Evolutionary conservation across 306 rosid genomes (phyloP), one percentile per base, ranked within the genome.

Genomic region (Vigna reflexopilosa): DNA sequence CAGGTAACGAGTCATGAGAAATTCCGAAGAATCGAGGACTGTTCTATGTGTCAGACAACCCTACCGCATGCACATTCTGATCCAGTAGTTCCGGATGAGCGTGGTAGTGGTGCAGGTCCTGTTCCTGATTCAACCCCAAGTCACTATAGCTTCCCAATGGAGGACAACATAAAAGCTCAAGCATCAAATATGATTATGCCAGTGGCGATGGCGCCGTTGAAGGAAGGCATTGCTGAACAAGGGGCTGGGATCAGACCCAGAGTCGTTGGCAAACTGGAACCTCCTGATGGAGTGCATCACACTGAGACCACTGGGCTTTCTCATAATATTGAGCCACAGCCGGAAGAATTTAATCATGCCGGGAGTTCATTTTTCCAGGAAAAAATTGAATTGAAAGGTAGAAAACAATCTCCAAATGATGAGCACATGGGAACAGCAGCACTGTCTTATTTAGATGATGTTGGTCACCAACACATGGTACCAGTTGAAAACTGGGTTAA

Each of bases 21-120:
- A 73, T 50, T 80, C 74, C 78, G 49, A 16, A 83, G 85, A 82
- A 79, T 68, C 48, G 88, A 91, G 80, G 89, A 89, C 49, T 90
- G 92, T 83, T 83, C 81, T 79, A 77, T 90, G 90, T 94, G 97
- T 84, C 96, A 84, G 89, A 89, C 49, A 78, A 87, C 80, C 54
- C 72, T 94, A 81, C 97, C 98, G 76, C 93, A 92, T 83, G 87
- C 96, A 38, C 97, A 94, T 88, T 94, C 94, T 48, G 91, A 94
- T 85, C 80, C 92, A 52, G 51, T 86, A 64, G 87, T 79, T 77
- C 91, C 59, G 68, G 91, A 85, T 85, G 91, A 91, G 72, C 83
- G 61, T 16, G 84, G 49, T 34, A 44, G 77, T 75, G 66, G 85
- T 44, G 59, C 85, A 12, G 80, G 86, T 55, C 59, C 82, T 72